Percentiles rank a stretch among this genome's conserved stretches.
phyloP scores from a whole-genome alignment of 2,329 filamentous ascomycete species.

The Sphaerulina musiva region DNA sequence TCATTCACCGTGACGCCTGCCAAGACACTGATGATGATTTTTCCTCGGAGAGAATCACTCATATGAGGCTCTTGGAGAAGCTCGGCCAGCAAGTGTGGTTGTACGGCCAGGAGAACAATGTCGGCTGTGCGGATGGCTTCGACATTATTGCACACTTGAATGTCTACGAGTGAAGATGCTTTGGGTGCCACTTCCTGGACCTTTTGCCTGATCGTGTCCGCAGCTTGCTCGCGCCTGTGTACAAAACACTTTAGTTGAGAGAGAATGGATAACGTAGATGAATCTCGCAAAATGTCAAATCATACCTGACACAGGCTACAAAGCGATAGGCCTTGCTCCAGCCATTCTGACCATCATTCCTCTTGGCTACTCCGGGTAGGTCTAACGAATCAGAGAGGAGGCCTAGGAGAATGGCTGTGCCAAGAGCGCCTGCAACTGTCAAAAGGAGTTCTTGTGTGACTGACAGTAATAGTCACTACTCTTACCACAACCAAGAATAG shows the following conservation, averaged over 20 bases:
- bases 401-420: slow-evolving; percentile 10
- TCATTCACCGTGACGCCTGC: slow-evolving; percentile 10
- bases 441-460: too few relatives aligned
- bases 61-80: slow-evolving; percentile 8
- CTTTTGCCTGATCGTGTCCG: background rate
- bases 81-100: slow-evolving; percentile 9
- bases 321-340: background rate
- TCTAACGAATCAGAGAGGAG: background rate
- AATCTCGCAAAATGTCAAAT: too few relatives aligned
- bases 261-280: too few relatives aligned
- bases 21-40: slow-evolving; percentile 12
- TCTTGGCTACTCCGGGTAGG: too few relatives aligned
- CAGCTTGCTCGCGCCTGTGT: slow-evolving; percentile 1
- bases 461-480: too few relatives aligned
- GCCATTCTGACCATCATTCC: too few relatives aligned
- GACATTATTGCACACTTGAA: slow-evolving; percentile 4
- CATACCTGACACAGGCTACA: slow-evolving; percentile 11
- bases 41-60: slow-evolving; percentile 5
- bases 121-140: background rate
- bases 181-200: background rate
- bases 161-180: background rate
- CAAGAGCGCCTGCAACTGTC: slow-evolving; percentile 4
- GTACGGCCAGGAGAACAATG: slow-evolving; percentile 9
- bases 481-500: background rate
- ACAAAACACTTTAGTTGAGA: too few relatives aligned